Base-by-base conservation (phyloP, 2,329 filamentous ascomycete species). In the Fusarium pseudoanthophilum region DNA sequence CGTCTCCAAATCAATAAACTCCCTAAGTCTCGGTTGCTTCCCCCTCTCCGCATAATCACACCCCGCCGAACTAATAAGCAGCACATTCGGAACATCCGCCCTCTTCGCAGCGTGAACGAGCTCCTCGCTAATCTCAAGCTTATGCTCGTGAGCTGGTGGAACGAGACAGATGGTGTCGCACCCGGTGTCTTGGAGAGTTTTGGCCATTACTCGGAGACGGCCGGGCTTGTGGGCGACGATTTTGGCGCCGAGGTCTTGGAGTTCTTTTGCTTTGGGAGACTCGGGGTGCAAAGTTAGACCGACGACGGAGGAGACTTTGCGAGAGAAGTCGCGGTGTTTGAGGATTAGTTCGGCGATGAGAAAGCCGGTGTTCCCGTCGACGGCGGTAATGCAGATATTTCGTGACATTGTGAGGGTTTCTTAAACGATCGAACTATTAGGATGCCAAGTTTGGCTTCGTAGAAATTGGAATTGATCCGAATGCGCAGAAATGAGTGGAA, bases 291-390 rank as follows among this genome's bases (percentile, higher is more conserved):
- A 74, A 9, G 83, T 75, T 14, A 88, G 78, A 16, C 82, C 83
- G 32, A 79, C 80, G 43, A 88, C 76, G 18, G 80, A 82, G 70
- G 80, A 78, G 69, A 86, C 76, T 62, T 84, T 82, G 28, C 77
- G 77, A 21, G 79, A 81, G 79, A 88, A 87, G 28, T 82, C 78
- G 13, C 74, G 71, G 36, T 85, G 74, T 28, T 80, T 84, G 52
- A 87, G 82, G 46, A 87, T 80, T 11, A 87, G 80, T 72, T 88
- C 85, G 43, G 85, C 84, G 72, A 88, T 87, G 64, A 84, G 78
- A 70, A 85, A 87, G 70, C 86, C 86, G 9, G 85, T 87, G 62
- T 87, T 81, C 74, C 86, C 86, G 48, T 88, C 86, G 18, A 82
- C 81, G 37, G 86, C 82, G 5, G 85, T 87, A 74, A 87, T 80